A percentile compares a stretch with the other conserved stretches of the same genome.
phyloP scores from a whole-genome alignment of 495 filamentous ascomycete species.

The Tetracladium marchalianum region DNA sequence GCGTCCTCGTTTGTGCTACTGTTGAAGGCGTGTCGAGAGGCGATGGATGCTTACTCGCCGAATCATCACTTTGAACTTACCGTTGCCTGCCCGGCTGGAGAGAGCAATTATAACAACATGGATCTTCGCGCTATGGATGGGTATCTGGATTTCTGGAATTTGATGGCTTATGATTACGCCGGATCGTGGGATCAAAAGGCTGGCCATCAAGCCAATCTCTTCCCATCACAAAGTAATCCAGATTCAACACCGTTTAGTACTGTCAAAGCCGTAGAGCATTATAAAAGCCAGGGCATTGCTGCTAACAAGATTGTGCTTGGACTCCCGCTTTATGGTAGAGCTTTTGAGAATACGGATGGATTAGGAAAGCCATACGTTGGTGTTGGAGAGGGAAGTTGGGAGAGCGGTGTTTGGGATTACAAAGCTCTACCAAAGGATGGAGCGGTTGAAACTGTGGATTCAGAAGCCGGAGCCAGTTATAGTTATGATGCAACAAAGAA shows the following conservation, averaged over 20 bases:
- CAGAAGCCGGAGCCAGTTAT: conserved; percentile 53
- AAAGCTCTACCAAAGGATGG: conserved; percentile 54
- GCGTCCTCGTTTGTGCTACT: conserved; percentile 69
- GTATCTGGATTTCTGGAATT: conserved; percentile 87
- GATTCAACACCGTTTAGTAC: conserved; percentile 66
- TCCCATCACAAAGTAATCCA: conserved; percentile 41
- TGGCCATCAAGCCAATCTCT: conserved; percentile 80
- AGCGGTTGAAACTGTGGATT: conserved; percentile 39
- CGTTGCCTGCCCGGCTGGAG: conserved; percentile 58
- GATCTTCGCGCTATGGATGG: conserved; percentile 64
- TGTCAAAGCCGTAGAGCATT: conserved; percentile 56
- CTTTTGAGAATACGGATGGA: conserved; percentile 70
- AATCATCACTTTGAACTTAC: conserved; percentile 68
- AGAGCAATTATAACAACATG: conserved; percentile 67
- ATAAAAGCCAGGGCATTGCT: conserved; percentile 52
- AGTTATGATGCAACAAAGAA: conserved; percentile 52
- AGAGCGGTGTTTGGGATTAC: conserved; percentile 82
- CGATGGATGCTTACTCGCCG: conserved; percentile 51
- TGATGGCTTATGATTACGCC: conserved; percentile 79
- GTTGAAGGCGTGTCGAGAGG: conserved; percentile 50
- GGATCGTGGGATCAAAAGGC: conserved; percentile 66
- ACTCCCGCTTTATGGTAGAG: conserved; percentile 86
- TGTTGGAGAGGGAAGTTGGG: conserved; percentile 72
- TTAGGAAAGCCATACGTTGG: conserved; percentile 59
- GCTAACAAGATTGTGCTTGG: conserved; percentile 71